Evolutionary conservation across 192 early-diverging fungal species (phyloP), one percentile per base, ranked within the genome.

Genomic region (Coemansia asiatica): DNA sequence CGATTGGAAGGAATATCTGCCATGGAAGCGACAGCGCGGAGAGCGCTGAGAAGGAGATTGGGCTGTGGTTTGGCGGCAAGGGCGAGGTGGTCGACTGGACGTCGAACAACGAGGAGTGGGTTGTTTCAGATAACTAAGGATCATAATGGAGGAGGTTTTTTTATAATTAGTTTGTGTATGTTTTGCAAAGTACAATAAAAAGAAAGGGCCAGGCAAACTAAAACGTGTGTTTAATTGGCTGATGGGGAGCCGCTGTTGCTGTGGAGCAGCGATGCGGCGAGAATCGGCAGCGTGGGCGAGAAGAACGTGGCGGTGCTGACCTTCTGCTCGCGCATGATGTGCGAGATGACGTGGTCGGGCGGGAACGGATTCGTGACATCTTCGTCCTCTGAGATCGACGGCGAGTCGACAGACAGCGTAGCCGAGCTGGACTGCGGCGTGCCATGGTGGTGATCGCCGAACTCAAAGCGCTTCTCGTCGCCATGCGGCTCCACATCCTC

Each of bases 1-100:
- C 85, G 51, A 84, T 90, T 68, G 90, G 89, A 54, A 89, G 88
- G 72, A 95, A 94, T 81, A 85, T 90, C 71, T 88, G 91, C 83
- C 93, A 94, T 83, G 94, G 91, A 66, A 92, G 90, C 61, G 94
- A 95, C 74, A 88, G 87, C 57, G 88, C 88, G 35, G 94, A 94
- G 70, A 86, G 84, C 79, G 92, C 92, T 47, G 78, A 87, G 68
- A 89, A 86, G 79, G 92, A 94, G 71, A 93, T 94, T 33, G 69
- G 70, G 23, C 76, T 93, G 64, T 92, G 90, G 90, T 92, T 92
- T 69, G 80, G 80, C 66, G 76, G 83, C 61, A 76, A 83, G 63
- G 83, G 83, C 72, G 88, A 88, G 69, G 66, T 90, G 26, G 67
- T 80, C 63, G 62, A 84, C 70, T 90, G 87, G 88, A 56, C 75